These are phyloP conservation scores for Alternaria metachromatica DNA, from an alignment of 2,329 filamentous ascomycete species.

Conservation along the genomic window DNA sequence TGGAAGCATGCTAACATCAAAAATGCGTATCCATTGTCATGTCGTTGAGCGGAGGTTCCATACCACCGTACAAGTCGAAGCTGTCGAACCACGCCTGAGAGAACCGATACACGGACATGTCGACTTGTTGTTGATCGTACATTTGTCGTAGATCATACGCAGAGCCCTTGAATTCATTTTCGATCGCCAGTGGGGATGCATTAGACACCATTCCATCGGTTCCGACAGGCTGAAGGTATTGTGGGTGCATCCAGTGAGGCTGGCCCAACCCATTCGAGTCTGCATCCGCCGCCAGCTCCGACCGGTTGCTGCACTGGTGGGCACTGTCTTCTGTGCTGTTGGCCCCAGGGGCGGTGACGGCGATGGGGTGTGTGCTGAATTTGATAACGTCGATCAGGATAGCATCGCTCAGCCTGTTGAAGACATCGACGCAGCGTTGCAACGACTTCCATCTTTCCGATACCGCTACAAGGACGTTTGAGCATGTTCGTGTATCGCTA, in stretches of 20 bases:
- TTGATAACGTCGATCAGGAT: neutral
- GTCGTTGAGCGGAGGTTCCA: neutral
- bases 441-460: neutral
- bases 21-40: neutral
- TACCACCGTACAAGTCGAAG: neutral
- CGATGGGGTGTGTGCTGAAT: neutral
- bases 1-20: neutral
- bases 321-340: neutral
- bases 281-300: neutral
- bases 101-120: neutral
- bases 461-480: neutral
- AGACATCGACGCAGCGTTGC: neutral
- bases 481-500: neutral
- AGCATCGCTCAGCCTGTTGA: neutral
- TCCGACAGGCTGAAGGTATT: neutral
- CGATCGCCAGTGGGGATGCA: neutral
- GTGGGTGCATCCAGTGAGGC: neutral
- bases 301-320: neutral
- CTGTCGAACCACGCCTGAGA: neutral
- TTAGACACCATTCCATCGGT: neutral
- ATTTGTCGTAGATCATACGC: neutral
- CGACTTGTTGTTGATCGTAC: neutral
- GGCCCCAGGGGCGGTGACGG: neutral
- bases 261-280: neutral
- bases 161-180: neutral